A percentile compares a stretch with the other conserved stretches of the same genome.
These are phyloP conservation scores for Pyrus communis DNA, from an alignment of 306 rosid genomes.

Conservation along the genomic window DNA sequence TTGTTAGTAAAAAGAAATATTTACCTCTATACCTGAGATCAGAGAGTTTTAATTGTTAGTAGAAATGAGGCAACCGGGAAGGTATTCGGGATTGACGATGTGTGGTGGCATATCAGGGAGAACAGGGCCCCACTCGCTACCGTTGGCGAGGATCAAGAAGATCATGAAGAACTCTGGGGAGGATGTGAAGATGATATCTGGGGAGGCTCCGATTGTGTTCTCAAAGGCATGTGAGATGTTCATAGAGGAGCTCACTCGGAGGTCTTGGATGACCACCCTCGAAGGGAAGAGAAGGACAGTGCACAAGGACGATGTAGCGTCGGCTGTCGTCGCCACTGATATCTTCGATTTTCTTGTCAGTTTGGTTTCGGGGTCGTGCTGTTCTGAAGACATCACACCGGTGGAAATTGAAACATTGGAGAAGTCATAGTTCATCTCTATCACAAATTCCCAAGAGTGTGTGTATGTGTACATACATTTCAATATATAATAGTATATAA, in stretches of 20 bases:
- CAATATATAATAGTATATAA: too few relatives aligned
- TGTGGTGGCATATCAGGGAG: slow-evolving; percentile 33
- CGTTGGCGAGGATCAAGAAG: slow-evolving; percentile 79
- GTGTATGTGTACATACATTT: not conserved
- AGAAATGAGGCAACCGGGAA: slow-evolving; percentile 66
- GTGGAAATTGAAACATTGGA: not conserved
- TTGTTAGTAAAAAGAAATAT: not conserved
- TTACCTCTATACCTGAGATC: not conserved
- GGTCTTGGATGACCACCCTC: slow-evolving; percentile 59
- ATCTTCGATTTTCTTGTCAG: slow-evolving; percentile 55
- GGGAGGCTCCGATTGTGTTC: slow-evolving; percentile 61
- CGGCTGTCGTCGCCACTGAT: slow-evolving; percentile 57
- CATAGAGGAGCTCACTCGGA: slow-evolving; percentile 53
- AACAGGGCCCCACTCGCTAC: slow-evolving; percentile 54
- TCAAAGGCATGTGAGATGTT: slow-evolving; percentile 77
- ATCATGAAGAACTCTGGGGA: slow-evolving; percentile 63
- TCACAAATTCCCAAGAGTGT: not conserved
- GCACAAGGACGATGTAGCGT: slow-evolving; percentile 59
- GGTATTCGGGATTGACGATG: slow-evolving; percentile 44
- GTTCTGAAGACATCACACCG: not conserved
- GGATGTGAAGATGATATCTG: slow-evolving; percentile 72
- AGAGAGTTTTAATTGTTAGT: not conserved
- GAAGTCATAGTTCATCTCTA: not conserved
- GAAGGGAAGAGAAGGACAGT: slow-evolving; percentile 60
- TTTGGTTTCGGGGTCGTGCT: slow-evolving; percentile 36